These are phyloP conservation scores for Spiraea crenata DNA, from an alignment of 331 rosid genomes.

Conservation along the genomic window DNA sequence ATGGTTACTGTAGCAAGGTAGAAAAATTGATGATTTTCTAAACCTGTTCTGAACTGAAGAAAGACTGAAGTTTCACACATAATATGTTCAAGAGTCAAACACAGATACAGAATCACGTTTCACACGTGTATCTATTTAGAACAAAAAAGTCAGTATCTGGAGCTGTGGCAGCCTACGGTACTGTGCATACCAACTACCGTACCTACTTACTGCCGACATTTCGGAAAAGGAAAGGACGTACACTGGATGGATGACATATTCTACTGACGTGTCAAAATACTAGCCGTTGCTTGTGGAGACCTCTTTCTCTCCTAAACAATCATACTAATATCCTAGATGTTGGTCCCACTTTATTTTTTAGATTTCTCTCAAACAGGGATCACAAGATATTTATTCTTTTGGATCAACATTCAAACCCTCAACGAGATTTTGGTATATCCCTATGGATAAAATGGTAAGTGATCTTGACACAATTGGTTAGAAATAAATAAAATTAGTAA, in stretches of 20 bases:
- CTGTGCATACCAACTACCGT: neutral
- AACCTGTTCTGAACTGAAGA: too few species aligned
- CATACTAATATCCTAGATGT: neutral
- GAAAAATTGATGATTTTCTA: too few species aligned
- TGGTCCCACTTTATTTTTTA: neutral
- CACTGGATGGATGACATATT: neutral
- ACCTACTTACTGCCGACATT: slow-evolving; percentile 32
- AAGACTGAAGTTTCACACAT: too few species aligned
- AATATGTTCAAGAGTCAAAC: too few species aligned
- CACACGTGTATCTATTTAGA: too few species aligned
- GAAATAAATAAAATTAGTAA: too few species aligned
- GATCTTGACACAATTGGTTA: too few species aligned
- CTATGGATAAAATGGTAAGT: too few species aligned
- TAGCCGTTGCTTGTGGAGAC: slow-evolving; percentile 23
- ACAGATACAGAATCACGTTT: too few species aligned
- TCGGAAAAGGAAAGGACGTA: neutral
- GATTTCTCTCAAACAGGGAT: neutral
- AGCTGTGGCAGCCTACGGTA: neutral
- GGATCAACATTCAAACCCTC: neutral
- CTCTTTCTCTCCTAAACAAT: neutral
- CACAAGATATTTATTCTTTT: too few species aligned
- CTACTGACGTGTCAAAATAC: slow-evolving; percentile 12
- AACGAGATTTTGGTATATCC: neutral
- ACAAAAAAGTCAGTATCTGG: slow-evolving; percentile 6
- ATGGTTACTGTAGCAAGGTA: too few species aligned